Evolutionary conservation across 2,329 filamentous ascomycete species (phyloP).

Genomic region (Akanthomyces muscarius): DNA sequence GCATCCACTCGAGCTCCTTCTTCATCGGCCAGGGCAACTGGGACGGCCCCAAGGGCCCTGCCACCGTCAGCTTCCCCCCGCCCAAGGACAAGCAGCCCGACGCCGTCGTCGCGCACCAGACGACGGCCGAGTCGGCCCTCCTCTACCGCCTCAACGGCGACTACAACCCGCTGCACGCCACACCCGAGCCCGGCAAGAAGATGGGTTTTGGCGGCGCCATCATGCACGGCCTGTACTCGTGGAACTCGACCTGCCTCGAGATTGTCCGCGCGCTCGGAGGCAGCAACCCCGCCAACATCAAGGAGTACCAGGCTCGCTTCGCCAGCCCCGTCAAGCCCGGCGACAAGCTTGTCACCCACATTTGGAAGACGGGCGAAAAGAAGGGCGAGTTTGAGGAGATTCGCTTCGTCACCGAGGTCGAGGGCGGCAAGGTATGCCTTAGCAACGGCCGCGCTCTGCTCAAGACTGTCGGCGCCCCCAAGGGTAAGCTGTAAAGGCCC

Average conservation of each 20-base stretch:
- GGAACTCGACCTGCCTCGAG: constrained; percentile 73
- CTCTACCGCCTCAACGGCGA: constrained; percentile 86
- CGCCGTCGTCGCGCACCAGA: constrained; percentile 65
- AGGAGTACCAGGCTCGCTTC: constrained; percentile 85
- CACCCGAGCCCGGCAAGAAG: constrained; percentile 76
- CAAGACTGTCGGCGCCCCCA: constrained; percentile 53
- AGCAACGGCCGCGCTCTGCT: constrained; percentile 83
- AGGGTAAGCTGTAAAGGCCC: constrained; percentile 57
- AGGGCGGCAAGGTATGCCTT: constrained; percentile 77
- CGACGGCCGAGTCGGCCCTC: constrained; percentile 66
- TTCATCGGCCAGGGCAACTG: constrained; percentile 76
- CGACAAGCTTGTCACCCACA: constrained; percentile 75
- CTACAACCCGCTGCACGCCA: constrained; percentile 90
- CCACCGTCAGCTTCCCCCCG: constrained; percentile 72
- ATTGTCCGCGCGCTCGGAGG: constrained; percentile 70
- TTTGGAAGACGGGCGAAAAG: constrained; percentile 70
- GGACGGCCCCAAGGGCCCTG: constrained; percentile 87
- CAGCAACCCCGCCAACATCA: constrained; percentile 75
- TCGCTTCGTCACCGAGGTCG: constrained; percentile 72
- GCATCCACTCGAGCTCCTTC: constrained; percentile 67
- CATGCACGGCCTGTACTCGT: constrained; percentile 84
- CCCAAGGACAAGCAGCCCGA: constrained; percentile 73
- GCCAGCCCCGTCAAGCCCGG: constrained; percentile 79
- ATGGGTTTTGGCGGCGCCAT: constrained; percentile 91
- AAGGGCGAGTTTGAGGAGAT: constrained; percentile 74